A percentile compares a stretch with the other conserved stretches of the same genome.
phyloP scores from a whole-genome alignment of 345 rosid genomes.

The Abelmoschus esculentus region DNA sequence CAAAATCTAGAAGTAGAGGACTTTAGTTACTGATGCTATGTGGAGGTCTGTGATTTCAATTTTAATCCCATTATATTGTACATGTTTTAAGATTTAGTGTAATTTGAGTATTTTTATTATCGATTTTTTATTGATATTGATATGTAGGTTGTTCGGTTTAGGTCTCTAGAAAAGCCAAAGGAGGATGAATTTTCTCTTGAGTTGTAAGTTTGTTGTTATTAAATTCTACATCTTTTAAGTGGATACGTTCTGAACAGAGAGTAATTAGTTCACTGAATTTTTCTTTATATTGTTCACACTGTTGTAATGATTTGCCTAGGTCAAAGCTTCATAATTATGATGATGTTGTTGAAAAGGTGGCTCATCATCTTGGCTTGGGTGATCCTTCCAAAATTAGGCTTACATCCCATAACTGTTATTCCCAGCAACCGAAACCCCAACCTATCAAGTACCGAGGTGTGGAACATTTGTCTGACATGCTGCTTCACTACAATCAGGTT shows the following conservation, averaged over 20 bases:
- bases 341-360: constrained; percentile 65
- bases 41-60: background rate
- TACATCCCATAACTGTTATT: constrained; percentile 72
- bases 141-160: constrained; percentile 52
- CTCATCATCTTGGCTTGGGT: constrained; percentile 47
- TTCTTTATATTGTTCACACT: background rate
- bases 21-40: background rate
- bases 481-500: constrained; percentile 72
- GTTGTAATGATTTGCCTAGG: constrained; percentile 25
- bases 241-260: background rate
- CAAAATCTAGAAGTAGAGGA: background rate
- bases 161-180: constrained; percentile 60
- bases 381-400: constrained; percentile 72
- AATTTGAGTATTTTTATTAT: background rate
- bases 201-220: constrained; percentile 39
- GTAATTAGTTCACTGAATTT: constrained; percentile 20
- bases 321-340: constrained; percentile 57
- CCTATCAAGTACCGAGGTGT: constrained; percentile 64
- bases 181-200: constrained; percentile 66
- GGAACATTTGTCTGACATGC: constrained; percentile 63
- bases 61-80: background rate
- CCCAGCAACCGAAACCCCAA: constrained; percentile 72
- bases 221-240: background rate
- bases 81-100: background rate
- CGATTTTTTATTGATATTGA: background rate